Evolutionary conservation across 345 rosid genomes (phyloP).

Genomic region (Corymbia maculata): DNA sequence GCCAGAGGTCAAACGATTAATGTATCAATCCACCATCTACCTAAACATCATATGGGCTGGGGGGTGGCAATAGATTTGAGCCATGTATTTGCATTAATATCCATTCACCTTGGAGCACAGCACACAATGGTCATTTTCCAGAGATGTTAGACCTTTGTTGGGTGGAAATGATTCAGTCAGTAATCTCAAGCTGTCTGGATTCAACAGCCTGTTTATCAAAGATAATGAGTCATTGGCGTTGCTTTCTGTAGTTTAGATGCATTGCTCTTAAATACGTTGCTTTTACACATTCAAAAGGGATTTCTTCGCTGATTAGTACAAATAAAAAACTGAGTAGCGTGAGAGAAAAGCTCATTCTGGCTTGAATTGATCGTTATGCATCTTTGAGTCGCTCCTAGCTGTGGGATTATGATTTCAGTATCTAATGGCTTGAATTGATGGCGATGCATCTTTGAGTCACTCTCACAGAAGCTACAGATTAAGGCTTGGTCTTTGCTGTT

Average conservation of each 20-base stretch:
- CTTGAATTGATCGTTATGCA: background rate
- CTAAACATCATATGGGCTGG: background rate
- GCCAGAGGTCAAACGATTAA: background rate
- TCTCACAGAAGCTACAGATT: background rate
- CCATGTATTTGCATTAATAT: background rate
- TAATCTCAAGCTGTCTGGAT: background rate
- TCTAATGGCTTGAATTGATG: background rate
- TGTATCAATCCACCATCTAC: background rate
- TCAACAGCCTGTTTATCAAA: background rate
- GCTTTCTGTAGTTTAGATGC: background rate
- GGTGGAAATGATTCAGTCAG: background rate
- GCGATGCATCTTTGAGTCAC: background rate
- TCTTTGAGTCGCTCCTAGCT: background rate
- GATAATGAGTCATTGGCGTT: background rate
- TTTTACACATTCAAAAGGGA: background rate
- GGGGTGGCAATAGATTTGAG: background rate
- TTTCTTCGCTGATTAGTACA: background rate
- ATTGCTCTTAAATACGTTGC: background rate
- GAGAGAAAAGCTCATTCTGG: background rate
- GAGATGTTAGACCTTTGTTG: background rate
- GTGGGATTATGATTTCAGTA: background rate
- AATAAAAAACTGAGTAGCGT: background rate
- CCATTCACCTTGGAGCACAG: background rate
- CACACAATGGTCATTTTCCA: background rate
- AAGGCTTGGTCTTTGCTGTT: background rate